These are phyloP conservation scores for Paramarasmius palmivorus DNA, from an alignment of 1,284 basidiomycete species.

Conservation along the genomic window DNA sequence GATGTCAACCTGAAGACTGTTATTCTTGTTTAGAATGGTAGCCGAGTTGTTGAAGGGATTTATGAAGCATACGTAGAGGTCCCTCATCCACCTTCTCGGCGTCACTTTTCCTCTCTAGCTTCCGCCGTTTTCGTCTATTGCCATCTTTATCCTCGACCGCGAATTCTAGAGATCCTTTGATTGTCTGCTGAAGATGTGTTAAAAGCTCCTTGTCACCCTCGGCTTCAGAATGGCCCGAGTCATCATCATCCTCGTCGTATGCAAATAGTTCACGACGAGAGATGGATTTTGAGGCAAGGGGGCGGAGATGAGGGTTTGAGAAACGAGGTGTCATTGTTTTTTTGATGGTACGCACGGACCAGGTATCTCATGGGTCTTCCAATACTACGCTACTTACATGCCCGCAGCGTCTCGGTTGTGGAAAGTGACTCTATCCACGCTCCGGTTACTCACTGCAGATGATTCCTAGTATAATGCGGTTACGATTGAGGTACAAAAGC, in stretches of 20 bases:
- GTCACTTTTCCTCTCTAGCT: neutral
- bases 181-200: neutral
- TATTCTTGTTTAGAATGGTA: neutral
- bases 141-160: neutral
- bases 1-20: neutral
- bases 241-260: neutral
- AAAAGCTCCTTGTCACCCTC: neutral
- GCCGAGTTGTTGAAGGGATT: too few species aligned
- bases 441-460: too few species aligned
- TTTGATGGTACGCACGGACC: too few species aligned
- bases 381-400: too few species aligned
- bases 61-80: slow-evolving; percentile 2
- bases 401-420: too few species aligned
- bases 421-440: too few species aligned
- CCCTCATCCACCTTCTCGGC: neutral
- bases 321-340: neutral
- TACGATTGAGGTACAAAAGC: too few species aligned
- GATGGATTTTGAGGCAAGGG: neutral
- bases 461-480: too few species aligned
- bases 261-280: neutral
- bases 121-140: neutral
- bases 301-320: neutral
- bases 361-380: too few species aligned
- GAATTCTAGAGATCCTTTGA: neutral
- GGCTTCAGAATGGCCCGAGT: neutral